Conservation (phyloP, 352 stramenopile species). For the Halophytophthora polymorphica region DNA sequence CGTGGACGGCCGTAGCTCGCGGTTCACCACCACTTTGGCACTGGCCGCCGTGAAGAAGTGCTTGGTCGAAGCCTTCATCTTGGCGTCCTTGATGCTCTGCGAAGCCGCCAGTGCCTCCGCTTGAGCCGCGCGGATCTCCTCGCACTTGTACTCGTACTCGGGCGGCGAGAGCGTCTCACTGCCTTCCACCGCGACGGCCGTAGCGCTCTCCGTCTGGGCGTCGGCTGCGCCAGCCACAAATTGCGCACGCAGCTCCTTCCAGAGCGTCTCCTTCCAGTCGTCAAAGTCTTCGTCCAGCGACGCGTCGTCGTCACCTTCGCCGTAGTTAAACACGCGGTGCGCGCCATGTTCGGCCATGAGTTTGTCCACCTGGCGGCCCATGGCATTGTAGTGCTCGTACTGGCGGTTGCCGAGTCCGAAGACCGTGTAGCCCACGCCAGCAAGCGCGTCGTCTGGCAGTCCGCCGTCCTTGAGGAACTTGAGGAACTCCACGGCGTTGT, state of each 20-base stretch:
- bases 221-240: slow-evolving; percentile 40
- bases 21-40: slow-evolving; percentile 84
- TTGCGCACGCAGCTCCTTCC: slow-evolving; percentile 69
- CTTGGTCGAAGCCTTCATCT: slow-evolving; percentile 81
- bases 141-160: slow-evolving; percentile 58
- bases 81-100: slow-evolving; percentile 22
- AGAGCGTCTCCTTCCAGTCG: slow-evolving; percentile 95
- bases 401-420: slow-evolving; percentile 98
- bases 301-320: slow-evolving; percentile 96
- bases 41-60: slow-evolving; percentile 88
- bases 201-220: slow-evolving; percentile 14
- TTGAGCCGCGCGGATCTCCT: slow-evolving; percentile 35
- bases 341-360: slow-evolving; percentile 86
- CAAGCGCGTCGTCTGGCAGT: slow-evolving; percentile 30
- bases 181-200: neutral
- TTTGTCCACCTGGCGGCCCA: slow-evolving; percentile 91
- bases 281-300: slow-evolving; percentile 92
- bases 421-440: slow-evolving; percentile 88
- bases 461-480: slow-evolving; percentile 70
- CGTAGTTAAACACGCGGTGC: slow-evolving; percentile 84
- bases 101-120: slow-evolving; percentile 12
- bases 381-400: slow-evolving; percentile 98
- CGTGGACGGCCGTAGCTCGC: slow-evolving; percentile 85
- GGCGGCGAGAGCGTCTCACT: slow-evolving; percentile 27
- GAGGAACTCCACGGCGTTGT: slow-evolving; percentile 95